Base-by-base conservation (phyloP, 108 stramenopile genomes). In the Pseudonitzschia delicatissima region DNA sequence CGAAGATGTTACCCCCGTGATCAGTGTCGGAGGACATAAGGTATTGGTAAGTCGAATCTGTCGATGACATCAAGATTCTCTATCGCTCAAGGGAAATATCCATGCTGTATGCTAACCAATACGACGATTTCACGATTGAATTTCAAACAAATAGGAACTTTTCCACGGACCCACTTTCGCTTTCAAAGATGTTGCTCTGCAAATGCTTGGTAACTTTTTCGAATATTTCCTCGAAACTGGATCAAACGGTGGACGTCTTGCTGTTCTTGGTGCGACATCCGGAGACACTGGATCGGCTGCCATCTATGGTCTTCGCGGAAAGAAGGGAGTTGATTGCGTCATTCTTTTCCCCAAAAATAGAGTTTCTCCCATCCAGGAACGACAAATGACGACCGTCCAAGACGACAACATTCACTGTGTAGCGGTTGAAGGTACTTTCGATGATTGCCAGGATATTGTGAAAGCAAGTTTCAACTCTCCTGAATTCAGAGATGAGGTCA, bases 111-210 rank as follows among this genome's bases (percentile, higher is more conserved):
- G 15, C 40, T 15, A 42, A 15, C 15, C 13, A 42, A 15, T 42
- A 15, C 13, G 40, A 0, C 13, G 0, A 15, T 42, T 42, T 2
- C 15, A 15, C 40, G 40, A 15, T 2, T 42, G 13, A 42, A 15
- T 15, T 42, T 15, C 15, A 42, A 1, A 2, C 15, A 15, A 15
- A 61, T 67, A 93, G 92, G 98, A 99, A 82, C 91, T 99, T 17
- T 99, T 97, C 81, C 98, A 99, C 68, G 98, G 98, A 52, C 97
- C 97, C 18, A 99, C 98, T 26, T 98, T 97, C 66, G 97, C 98
- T 27, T 98, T 99, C 91, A 99, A 99, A 78, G 98, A 99, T 74
- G 98, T 99, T 17, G 98, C 98, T 23, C 81, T 99, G 28, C 97
- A 98, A 85, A 98, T 98, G 83, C 91, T 99, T 45, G 98, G 98